Conservation (phyloP, 257 asterid genomes). For the Cruciata laevipes region DNA sequence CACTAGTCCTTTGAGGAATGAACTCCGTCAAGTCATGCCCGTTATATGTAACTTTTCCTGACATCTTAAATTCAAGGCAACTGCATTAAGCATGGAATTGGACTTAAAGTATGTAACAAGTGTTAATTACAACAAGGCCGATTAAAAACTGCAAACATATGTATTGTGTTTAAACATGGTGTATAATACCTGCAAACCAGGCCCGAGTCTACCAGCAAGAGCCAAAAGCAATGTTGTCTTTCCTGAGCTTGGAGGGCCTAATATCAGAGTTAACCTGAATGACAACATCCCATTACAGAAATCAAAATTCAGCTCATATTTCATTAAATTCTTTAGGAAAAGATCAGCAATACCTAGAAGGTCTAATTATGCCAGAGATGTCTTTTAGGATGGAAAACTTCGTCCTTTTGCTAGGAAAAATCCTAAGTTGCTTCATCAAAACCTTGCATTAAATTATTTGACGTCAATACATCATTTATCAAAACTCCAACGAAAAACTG, state of each 20-base stretch:
- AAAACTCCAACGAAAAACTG: background rate
- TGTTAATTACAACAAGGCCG: background rate
- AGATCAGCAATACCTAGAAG: slow-evolving; percentile 59
- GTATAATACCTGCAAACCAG: slow-evolving; percentile 65
- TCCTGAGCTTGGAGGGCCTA: slow-evolving; percentile 99
- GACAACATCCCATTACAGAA: slow-evolving; percentile 12
- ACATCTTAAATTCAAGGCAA: slow-evolving; percentile 43
- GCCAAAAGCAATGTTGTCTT: slow-evolving; percentile 85
- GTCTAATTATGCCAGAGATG: slow-evolving; percentile 77
- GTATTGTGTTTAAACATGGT: slow-evolving; percentile 1
- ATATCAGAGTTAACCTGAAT: slow-evolving; percentile 67
- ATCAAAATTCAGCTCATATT: slow-evolving; percentile 4
- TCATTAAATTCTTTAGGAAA: slow-evolving; percentile 9
- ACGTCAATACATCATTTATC: background rate
- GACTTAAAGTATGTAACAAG: background rate
- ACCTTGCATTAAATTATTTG: slow-evolving; percentile 34
- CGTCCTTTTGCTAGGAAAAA: slow-evolving; percentile 53
- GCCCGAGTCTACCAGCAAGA: slow-evolving; percentile 79
- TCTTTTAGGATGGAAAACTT: slow-evolving; percentile 66
- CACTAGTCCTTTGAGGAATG: slow-evolving; percentile 78
- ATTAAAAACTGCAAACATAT: too few species aligned
- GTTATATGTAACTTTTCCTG: slow-evolving; percentile 81
- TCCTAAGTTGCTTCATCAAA: slow-evolving; percentile 53
- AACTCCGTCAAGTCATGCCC: slow-evolving; percentile 80
- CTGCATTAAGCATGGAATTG: slow-evolving; percentile 4